These are phyloP conservation scores for Starmerella bombi DNA, from an alignment of 805 yeast genomes.

Conservation along the genomic window DNA sequence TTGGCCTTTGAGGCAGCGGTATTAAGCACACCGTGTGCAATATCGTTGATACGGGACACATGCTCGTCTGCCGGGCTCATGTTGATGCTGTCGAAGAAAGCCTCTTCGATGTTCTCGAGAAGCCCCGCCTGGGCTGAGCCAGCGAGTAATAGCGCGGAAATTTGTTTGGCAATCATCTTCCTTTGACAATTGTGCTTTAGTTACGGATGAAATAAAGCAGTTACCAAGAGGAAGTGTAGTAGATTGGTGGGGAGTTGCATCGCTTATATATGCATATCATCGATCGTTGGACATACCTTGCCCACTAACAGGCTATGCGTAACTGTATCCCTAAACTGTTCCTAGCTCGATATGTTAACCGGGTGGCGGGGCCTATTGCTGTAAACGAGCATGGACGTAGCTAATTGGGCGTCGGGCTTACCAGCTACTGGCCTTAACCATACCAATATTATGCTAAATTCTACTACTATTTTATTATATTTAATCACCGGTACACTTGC, in stretches of 20 bases:
- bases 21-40: slow-evolving; percentile 23
- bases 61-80: slow-evolving; percentile 16
- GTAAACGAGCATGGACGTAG: no score
- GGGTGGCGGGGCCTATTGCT: no score
- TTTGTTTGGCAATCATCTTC: not conserved
- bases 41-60: slow-evolving; percentile 2
- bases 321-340: no score
- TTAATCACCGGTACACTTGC: no score
- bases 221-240: not conserved
- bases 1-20: slow-evolving; percentile 12
- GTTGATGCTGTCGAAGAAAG: slow-evolving; percentile 2
- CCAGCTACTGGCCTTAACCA: no score
- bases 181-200: no score
- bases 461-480: no score
- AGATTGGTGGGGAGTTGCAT: not conserved
- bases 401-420: no score
- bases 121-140: slow-evolving; percentile 16
- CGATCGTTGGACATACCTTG: not conserved
- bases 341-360: no score
- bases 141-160: slow-evolving; percentile 11
- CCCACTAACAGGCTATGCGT: not conserved
- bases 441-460: no score
- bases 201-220: no score
- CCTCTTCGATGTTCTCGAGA: slow-evolving; percentile 16
- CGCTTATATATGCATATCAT: not conserved